A percentile compares a stretch with the other conserved stretches of the same genome.
These are phyloP conservation scores for Colletotrichum phormii DNA, from an alignment of 2,329 filamentous ascomycete genomes.

Conservation along the genomic window DNA sequence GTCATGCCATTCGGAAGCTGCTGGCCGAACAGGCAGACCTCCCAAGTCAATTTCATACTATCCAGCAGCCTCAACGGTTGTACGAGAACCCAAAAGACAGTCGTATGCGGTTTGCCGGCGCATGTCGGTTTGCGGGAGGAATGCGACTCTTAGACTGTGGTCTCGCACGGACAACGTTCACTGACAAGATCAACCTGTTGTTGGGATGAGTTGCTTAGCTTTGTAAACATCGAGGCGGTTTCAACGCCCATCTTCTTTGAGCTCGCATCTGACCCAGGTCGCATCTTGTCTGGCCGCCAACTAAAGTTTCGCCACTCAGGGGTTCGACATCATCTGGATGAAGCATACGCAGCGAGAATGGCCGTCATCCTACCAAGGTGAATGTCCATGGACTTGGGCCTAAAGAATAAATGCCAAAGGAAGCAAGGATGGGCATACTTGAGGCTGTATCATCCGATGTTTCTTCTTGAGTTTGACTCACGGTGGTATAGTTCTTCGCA, in stretches of 20 bases:
- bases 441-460: slow-evolving; percentile 3
- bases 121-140: too few relatives aligned
- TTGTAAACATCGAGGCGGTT: neutral
- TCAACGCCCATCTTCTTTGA: neutral
- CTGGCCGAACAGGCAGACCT: neutral
- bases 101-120: neutral
- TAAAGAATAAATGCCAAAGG: neutral
- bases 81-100: neutral
- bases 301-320: slow-evolving; percentile 4
- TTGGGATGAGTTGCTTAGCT: slow-evolving; percentile 29
- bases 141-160: neutral
- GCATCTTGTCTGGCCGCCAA: slow-evolving; percentile 2
- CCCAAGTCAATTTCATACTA: neutral
- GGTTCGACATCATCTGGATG: slow-evolving; percentile 1
- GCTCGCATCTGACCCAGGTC: neutral
- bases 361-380: neutral
- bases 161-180: slow-evolving; percentile 22
- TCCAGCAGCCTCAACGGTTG: neutral
- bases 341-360: neutral
- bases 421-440: neutral
- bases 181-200: neutral
- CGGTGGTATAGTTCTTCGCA: neutral
- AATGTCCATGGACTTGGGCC: slow-evolving; percentile 6
- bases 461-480: neutral
- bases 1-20: neutral